Base-by-base conservation (phyloP, 2,329 filamentous ascomycete genomes). In the Dothideomycetidae sp. region DNA sequence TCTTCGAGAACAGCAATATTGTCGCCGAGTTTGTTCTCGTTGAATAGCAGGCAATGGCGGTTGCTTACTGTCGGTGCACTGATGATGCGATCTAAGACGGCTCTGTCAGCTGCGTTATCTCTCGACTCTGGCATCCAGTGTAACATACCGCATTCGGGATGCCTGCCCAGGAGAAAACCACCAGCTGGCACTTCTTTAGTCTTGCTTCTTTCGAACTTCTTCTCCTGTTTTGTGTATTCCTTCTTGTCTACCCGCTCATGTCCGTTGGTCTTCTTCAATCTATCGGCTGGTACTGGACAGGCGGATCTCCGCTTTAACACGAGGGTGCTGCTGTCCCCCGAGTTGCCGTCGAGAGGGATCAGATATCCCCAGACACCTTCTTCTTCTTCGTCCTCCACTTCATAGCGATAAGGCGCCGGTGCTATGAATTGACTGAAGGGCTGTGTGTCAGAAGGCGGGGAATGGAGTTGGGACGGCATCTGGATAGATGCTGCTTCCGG, bases 341-440 rank as follows among this genome's bases (percentile, higher is more conserved):
- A 34, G 37, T 78, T 75, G 36, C 71, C 69, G 52, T 88, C 78
- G 15, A 93, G 63, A 2, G 88, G 84, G 37, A 93, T 73, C 4
- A 98, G 66, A 52, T 96, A 98, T 10, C 92, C 92, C 90, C 90
- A 98, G 1, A 96, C 84, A 5, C 84, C 84, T 55, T 93, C 81
- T 31, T 73, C 70, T 41, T 71, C 73, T 60, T 93, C 85, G 53
- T 93, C 81, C 44, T 86, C 73, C 3, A 92, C 81, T 40, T 93
- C 84, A 45, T 86, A 81, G 9, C 77, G 77, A 32, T 88, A 48
- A 5, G 50, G 70, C 17, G 83, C 73, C 2, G 80, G 76, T 46
- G 83, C 77, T 26, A 82, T 62, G 51, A 80, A 81, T 60, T 98
- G 90, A 5, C 82, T 86, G 43, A 84, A 75, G 0, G 76, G 69